Evolutionary conservation across 1,284 basidiomycete genomes (phyloP), one percentile per base, ranked within the genome.

Genomic region (Meripilus lineatus): DNA sequence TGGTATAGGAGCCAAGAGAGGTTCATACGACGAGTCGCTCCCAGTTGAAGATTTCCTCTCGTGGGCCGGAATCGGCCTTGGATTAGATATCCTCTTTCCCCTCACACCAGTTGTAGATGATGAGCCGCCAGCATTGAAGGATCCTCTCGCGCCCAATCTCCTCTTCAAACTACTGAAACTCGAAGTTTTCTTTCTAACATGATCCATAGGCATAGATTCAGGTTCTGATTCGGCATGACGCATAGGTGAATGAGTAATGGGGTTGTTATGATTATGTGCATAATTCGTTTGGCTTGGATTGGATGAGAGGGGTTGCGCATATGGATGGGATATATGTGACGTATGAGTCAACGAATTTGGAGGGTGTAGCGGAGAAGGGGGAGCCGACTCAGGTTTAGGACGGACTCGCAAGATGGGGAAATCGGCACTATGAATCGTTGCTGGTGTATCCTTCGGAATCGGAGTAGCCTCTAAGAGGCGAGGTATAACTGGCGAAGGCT

Each of bases 341-440:
- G 53, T 43, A 3, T 48, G 46, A 13, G 44, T 36, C 6, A 44
- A 49, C 6, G 53, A 40, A n/a, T 33, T 20, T 14, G 41, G 41
- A 10, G 38, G 32, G 4, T 2, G 44, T 14, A 17, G 25, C 23
- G 22, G 10, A 14, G 44, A 45, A 20, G 28, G n/a, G 17, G 44
- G 34, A 10, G 35, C 18, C 1, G 33, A 37, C 5, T 21, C 34
- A 33, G 52, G 53, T 6, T 45, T 50, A n/a, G n/a, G n/a, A n/a
- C n/a, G n/a, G n/a, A n/a, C n/a, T 15, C 51, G 51, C 32, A 59
- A 37, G 15, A 58, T 45, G 3, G 61, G 50, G 42, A 59, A 61
- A 34, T 63, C 61, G 11, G 54, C 50, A 15, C 50, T 59, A 30
- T 50, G 54, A 20, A 58, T 58, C 25, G 34, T 53, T 26, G 34